A percentile compares a stretch with the other conserved stretches of the same genome.
Conservation (phyloP, 2,329 filamentous ascomycete genomes). For the Trichoderma sp. region DNA sequence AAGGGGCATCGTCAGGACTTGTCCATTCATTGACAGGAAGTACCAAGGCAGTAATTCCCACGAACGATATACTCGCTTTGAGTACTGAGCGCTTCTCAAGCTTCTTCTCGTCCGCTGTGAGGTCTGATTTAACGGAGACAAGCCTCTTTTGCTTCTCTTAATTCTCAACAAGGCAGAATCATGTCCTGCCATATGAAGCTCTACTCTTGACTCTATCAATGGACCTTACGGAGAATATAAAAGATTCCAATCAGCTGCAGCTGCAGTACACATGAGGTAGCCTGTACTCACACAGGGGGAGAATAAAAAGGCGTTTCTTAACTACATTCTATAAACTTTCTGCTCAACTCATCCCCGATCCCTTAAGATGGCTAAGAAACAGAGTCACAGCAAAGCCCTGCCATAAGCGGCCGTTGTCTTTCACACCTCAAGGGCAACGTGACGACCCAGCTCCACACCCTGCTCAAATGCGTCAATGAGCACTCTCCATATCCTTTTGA, state of each 20-base stretch:
- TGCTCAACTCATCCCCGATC: too few species aligned
- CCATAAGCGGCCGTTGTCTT: neutral
- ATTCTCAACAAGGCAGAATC: too few species aligned
- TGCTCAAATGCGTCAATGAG: too few species aligned
- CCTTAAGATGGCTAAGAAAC: too few species aligned
- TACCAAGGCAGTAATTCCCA: neutral
- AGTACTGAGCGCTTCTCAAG: neutral
- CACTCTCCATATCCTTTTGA: neutral
- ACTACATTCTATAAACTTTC: too few species aligned
- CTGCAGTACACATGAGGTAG: too few species aligned
- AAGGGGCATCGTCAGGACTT: neutral
- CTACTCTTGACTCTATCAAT: too few species aligned
- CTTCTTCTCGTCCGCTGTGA: neutral
- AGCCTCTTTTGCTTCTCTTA: neutral
- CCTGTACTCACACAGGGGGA: neutral
- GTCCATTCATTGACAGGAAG: neutral
- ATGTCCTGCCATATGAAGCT: too few species aligned
- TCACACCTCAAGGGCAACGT: neutral
- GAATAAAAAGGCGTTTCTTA: too few species aligned
- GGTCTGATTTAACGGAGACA: neutral
- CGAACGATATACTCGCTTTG: neutral
- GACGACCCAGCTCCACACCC: neutral
- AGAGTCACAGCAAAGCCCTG: too few species aligned
- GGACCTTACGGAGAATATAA: too few species aligned
- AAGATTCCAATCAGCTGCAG: too few species aligned